These are phyloP conservation scores for Lipomyces anomalus DNA, from an alignment of 805 yeast species.

Conservation along the genomic window DNA sequence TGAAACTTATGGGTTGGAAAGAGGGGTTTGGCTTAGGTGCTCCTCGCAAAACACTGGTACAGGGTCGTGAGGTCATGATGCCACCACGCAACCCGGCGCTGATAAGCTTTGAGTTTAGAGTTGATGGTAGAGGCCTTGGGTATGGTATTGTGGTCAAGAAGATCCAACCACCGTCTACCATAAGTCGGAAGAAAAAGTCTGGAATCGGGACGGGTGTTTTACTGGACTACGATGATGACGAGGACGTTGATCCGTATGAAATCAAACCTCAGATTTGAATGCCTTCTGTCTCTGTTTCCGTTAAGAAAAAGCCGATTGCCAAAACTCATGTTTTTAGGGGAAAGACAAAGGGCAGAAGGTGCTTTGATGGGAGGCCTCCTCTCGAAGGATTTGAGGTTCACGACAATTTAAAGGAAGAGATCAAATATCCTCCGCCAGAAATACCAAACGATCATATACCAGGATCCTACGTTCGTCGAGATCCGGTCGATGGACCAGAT, in stretches of 20 bases:
- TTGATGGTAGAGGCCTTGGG: slow-evolving; percentile 23
- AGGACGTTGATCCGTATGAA: slow-evolving; percentile 22
- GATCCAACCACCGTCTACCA: not conserved
- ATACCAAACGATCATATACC: too few species aligned
- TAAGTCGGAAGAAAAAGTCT: slow-evolving; percentile 15
- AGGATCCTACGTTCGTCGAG: not conserved
- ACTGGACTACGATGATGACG: slow-evolving; percentile 26
- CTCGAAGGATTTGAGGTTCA: too few species aligned
- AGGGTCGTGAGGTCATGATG: slow-evolving; percentile 13
- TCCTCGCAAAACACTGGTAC: slow-evolving; percentile 53
- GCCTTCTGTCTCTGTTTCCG: too few species aligned
- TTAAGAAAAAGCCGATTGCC: too few species aligned
- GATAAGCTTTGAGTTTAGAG: not conserved
- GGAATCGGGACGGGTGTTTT: slow-evolving; percentile 25
- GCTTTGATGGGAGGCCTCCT: too few species aligned
- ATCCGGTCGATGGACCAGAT: not conserved
- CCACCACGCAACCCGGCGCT: slow-evolving; percentile 18
- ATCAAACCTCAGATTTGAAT: too few species aligned
- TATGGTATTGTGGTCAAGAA: slow-evolving; percentile 13
- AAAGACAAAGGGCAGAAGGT: too few species aligned
- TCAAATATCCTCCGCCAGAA: too few species aligned
- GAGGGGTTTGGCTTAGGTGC: slow-evolving; percentile 78
- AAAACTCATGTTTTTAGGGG: too few species aligned
- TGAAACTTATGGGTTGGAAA: slow-evolving; percentile 76
- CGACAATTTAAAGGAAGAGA: too few species aligned